A percentile compares a stretch with the other conserved stretches of the same genome.
phyloP scores from a whole-genome alignment of 1,139 yeast species.

The Lodderomyces metapsilosis region DNA sequence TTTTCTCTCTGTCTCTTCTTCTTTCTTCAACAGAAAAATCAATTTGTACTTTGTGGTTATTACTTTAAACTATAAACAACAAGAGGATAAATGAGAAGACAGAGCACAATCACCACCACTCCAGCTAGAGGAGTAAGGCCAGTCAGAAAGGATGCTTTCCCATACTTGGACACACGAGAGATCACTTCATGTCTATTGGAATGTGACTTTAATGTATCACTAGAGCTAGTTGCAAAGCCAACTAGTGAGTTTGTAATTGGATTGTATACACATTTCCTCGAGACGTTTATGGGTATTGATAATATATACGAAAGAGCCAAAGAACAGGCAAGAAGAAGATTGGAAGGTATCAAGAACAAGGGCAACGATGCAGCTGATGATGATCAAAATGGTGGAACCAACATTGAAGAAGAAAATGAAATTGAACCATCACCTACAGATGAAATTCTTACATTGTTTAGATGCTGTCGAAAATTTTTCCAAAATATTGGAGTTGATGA shows the following conservation, averaged over 20 bases:
- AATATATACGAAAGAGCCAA: slow-evolving; percentile 24
- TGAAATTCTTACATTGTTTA: slow-evolving; percentile 42
- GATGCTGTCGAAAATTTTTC: slow-evolving; percentile 61
- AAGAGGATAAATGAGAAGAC: slow-evolving; percentile 1
- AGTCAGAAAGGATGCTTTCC: slow-evolving; percentile 46
- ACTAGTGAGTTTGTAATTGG: slow-evolving; percentile 60
- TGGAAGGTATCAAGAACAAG: slow-evolving; percentile 1
- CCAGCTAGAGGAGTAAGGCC: slow-evolving; percentile 7
- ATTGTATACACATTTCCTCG: slow-evolving; percentile 70
- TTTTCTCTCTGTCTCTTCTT: neutral
- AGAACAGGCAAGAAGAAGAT: slow-evolving; percentile 5
- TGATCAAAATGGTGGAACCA: slow-evolving; percentile 27
- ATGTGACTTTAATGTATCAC: slow-evolving; percentile 63
- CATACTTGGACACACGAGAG: slow-evolving; percentile 65
- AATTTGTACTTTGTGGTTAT: neutral
- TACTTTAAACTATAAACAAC: neutral
- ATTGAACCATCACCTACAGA: slow-evolving; percentile 33
- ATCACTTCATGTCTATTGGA: slow-evolving; percentile 60
- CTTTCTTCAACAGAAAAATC: neutral
- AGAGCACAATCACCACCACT: slow-evolving; percentile 8
- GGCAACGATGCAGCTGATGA: slow-evolving; percentile 8
- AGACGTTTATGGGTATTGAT: slow-evolving; percentile 60
- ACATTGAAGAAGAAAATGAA: slow-evolving; percentile 21
- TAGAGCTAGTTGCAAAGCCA: slow-evolving; percentile 65
- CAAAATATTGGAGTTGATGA: slow-evolving; percentile 76